Evolutionary conservation across 2,329 filamentous ascomycete species (phyloP).

Genomic region (Colletotrichum gigasporum): DNA sequence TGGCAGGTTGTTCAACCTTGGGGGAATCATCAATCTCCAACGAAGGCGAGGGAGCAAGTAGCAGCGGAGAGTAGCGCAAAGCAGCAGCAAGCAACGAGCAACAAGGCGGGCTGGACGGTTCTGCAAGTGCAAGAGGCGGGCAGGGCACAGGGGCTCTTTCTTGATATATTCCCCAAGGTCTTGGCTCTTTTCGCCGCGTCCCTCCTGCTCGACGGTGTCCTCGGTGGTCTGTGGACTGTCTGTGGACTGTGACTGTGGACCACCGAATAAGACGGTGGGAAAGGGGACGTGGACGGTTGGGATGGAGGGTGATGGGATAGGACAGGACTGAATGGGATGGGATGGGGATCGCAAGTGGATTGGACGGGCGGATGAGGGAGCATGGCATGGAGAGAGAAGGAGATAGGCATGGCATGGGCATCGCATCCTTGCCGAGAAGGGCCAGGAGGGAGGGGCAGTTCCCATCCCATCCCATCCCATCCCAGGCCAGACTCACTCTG

Average conservation of each 20-base stretch:
- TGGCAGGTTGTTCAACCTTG: conserved; percentile 14
- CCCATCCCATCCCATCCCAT: conserved; percentile 14
- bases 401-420: conserved; percentile 20
- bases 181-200: conserved; percentile 8
- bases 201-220: conserved; percentile 10
- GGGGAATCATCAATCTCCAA: conserved; percentile 25
- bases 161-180: conserved; percentile 27
- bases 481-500: too few relatives aligned
- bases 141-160: conserved; percentile 26
- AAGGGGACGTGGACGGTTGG: not conserved
- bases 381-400: conserved; percentile 15
- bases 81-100: not conserved
- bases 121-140: not conserved
- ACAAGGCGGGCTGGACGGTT: not conserved
- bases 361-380: conserved; percentile 11
- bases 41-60: conserved; percentile 7
- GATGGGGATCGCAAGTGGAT: conserved; percentile 22
- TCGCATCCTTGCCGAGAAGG: conserved; percentile 10
- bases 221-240: conserved; percentile 11
- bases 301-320: conserved; percentile 15
- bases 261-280: conserved; percentile 17
- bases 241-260: conserved; percentile 3
- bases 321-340: conserved; percentile 16
- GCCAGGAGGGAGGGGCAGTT: conserved; percentile 13
- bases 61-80: not conserved